phyloP scores from a whole-genome alignment of 345 rosid species.

The Orychophragmus violaceus region DNA sequence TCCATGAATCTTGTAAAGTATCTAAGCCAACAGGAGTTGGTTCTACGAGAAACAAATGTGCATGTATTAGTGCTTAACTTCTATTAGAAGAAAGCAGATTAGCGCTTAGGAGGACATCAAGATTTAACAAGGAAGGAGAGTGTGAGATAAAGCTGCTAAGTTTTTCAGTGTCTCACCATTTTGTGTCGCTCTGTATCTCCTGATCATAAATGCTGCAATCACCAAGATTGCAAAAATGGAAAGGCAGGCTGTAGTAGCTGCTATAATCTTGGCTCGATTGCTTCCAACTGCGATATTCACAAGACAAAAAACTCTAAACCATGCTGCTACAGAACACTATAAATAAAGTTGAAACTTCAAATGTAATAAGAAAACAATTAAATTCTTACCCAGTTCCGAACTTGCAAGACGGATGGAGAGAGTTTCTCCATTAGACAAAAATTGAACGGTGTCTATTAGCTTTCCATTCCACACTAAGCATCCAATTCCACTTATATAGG shows the following conservation, averaged over 20 bases:
- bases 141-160: not conserved
- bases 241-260: conserved; percentile 5
- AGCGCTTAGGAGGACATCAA: not conserved
- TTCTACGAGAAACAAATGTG: not conserved
- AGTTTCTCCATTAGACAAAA: conserved; percentile 14
- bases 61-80: not conserved
- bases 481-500: conserved; percentile 27
- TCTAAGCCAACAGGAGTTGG: not conserved
- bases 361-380: conserved; percentile 2
- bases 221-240: conserved; percentile 8
- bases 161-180: conserved; percentile 5
- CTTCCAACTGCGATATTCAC: conserved; percentile 18
- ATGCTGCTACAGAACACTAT: not conserved
- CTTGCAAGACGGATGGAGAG: conserved; percentile 21
- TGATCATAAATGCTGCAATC: not conserved
- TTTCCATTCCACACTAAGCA: conserved; percentile 25
- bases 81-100: no score
- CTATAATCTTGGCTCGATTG: conserved; percentile 2
- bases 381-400: conserved; percentile 21
- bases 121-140: not conserved
- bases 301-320: not conserved
- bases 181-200: conserved; percentile 7
- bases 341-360: not conserved
- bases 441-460: conserved; percentile 21
- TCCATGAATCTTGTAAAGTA: conserved; percentile 15